Conservation (phyloP, 345 rosid species). For the Acer campestre region DNA sequence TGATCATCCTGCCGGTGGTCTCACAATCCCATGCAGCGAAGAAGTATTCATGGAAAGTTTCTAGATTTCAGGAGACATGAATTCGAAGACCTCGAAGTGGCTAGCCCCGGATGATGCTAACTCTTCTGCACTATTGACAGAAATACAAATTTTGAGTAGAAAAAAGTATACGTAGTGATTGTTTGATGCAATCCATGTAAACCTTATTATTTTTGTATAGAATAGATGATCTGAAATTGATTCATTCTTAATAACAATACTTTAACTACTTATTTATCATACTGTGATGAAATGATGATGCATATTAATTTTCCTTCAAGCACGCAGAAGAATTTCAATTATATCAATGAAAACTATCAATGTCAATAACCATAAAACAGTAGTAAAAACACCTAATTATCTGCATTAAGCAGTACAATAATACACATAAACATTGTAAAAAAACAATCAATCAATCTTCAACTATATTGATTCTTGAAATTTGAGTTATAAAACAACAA, state of each 20-base stretch:
- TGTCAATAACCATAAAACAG: too few species aligned
- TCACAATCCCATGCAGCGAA: conserved; percentile 32
- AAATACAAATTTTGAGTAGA: neutral
- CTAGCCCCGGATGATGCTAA: neutral
- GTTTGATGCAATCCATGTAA: neutral
- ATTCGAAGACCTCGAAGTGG: neutral
- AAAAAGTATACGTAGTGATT: neutral
- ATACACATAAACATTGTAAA: too few species aligned
- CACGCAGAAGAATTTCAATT: too few species aligned
- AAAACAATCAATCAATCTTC: too few species aligned
- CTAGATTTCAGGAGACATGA: neutral
- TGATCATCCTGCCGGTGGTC: conserved; percentile 24
- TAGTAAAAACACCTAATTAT: too few species aligned
- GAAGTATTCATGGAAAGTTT: conserved; percentile 23
- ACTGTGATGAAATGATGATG: neutral
- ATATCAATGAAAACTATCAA: too few species aligned
- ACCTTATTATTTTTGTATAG: neutral
- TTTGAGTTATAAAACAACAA: too few species aligned
- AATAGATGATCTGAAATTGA: neutral
- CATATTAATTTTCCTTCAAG: neutral
- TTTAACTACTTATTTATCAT: neutral
- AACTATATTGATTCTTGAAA: too few species aligned
- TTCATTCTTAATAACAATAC: neutral
- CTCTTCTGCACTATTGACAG: neutral
- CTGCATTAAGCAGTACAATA: too few species aligned